Percentiles rank a stretch among this genome's conserved stretches.
Conservation (phyloP, 257 asterid genomes). For the Cynanchum wilfordii region DNA sequence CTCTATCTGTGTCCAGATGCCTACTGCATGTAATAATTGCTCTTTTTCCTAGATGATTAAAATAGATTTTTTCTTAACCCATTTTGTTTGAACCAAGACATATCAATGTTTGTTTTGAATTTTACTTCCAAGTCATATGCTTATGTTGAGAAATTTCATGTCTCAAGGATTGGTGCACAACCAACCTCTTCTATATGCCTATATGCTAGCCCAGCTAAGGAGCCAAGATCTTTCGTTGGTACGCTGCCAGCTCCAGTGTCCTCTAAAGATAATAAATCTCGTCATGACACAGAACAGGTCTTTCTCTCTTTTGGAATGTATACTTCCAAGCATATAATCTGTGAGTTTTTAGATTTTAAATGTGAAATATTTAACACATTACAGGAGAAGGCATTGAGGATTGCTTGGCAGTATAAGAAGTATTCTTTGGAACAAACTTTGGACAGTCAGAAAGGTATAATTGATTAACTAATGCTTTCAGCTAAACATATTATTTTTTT, state of each 20-base stretch:
- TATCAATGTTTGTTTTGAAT: not conserved
- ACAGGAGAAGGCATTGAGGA: slow-evolving; percentile 86
- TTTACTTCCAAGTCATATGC: slow-evolving; percentile 36
- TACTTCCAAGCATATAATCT: slow-evolving; percentile 2
- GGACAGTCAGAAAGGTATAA: slow-evolving; percentile 65
- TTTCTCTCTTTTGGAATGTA: slow-evolving; percentile 14
- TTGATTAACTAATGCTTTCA: no score
- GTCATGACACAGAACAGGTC: slow-evolving; percentile 66
- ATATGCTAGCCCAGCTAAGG: slow-evolving; percentile 88
- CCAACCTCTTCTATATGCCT: slow-evolving; percentile 83
- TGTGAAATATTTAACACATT: slow-evolving; percentile 5
- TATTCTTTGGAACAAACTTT: slow-evolving; percentile 63
- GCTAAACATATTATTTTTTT: no score
- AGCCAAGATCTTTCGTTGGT: slow-evolving; percentile 89
- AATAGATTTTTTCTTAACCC: not conserved
- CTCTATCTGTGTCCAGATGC: not conserved
- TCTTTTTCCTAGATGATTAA: not conserved
- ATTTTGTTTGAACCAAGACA: not conserved
- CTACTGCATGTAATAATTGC: not conserved
- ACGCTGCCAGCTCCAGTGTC: slow-evolving; percentile 69
- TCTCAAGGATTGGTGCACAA: slow-evolving; percentile 84
- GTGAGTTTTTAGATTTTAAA: slow-evolving; percentile 13
- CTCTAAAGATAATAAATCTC: slow-evolving; percentile 69
- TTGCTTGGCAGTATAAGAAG: slow-evolving; percentile 98
- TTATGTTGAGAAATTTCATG: slow-evolving; percentile 92